These are phyloP conservation scores for Backusella tuberculispora DNA, from an alignment of 192 early-diverging fungal species.

Conservation along the genomic window DNA sequence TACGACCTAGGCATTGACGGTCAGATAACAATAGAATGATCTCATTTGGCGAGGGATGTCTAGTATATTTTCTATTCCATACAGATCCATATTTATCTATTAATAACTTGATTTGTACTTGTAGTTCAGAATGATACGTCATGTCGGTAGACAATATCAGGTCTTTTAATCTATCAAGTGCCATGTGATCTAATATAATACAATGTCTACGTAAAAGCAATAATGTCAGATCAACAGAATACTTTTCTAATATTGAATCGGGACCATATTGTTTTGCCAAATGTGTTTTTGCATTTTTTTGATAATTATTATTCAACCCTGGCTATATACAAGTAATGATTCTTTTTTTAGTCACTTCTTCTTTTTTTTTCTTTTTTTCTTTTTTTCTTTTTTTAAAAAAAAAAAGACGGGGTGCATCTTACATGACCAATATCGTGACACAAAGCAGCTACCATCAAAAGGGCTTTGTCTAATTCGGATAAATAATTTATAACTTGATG, in stretches of 20 bases:
- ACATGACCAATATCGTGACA: constrained; percentile 88
- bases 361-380: background rate
- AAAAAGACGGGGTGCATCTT: constrained; percentile 33
- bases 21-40: constrained; percentile 44
- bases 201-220: constrained; percentile 66
- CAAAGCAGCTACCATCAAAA: constrained; percentile 77
- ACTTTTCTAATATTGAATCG: constrained; percentile 78
- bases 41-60: background rate
- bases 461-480: constrained; percentile 68
- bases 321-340: constrained; percentile 55
- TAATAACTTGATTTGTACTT: background rate
- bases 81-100: constrained; percentile 7
- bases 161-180: constrained; percentile 25
- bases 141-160: constrained; percentile 23
- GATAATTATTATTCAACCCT: constrained; percentile 85
- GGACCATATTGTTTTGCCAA: constrained; percentile 70
- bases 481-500: constrained; percentile 68
- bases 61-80: background rate
- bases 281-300: constrained; percentile 79
- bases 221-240: constrained; percentile 74
- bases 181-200: constrained; percentile 52
- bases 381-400: background rate
- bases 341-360: background rate
- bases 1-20: constrained; percentile 59
- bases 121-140: constrained; percentile 10